Evolutionary conservation across 2,329 filamentous ascomycete genomes (phyloP), one percentile per base, ranked within the genome.

Genomic region (Diaporthe vaccinii): DNA sequence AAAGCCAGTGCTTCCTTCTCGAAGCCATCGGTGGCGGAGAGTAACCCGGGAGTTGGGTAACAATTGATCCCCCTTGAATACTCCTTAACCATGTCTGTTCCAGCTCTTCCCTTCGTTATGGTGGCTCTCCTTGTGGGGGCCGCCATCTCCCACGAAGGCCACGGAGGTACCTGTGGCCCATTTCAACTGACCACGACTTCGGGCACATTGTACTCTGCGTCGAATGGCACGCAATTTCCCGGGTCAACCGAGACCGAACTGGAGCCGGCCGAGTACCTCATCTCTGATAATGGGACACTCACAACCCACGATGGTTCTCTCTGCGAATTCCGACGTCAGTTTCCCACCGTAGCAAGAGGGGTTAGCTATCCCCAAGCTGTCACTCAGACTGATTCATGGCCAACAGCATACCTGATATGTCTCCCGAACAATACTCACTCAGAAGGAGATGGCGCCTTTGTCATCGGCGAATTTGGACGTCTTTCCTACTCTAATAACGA

Each of bases 261-360:
- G 62, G 62, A 51, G 17, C 7, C 10, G 20, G 62, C 44, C 20
- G 5, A 14, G 14, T 67, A 67, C 15, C 4, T 34, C 10, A 67
- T 67, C 22, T 49, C 44, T 8, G 9, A 67, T 9, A 49, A 36
- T 36, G 62, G 62, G 6, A 67, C 28, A n/a, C 28, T 67, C 20
- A 67, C 31, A 7, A 51, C n/a, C 44, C 9, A n/a, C 5, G 36
- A 51, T 51, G 44, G 62, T 12, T 67, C 28, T 28, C 62, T 67
- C 6, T 67, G 62, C 10, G 61, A 67, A 36, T 67, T 67, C 28
- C 31, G 44, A 36, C 41, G 62, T 67, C 44, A 51, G 62, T 67
- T 2, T 17, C n/a, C 36, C 6, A 28, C 44, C 3, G 28, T n/a
- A 14, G 22, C 3, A 67, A 34, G 34, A 34, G 2, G 20, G 46